Conservation (phyloP, 495 filamentous ascomycete genomes). For the Amniculicola lignicola region DNA sequence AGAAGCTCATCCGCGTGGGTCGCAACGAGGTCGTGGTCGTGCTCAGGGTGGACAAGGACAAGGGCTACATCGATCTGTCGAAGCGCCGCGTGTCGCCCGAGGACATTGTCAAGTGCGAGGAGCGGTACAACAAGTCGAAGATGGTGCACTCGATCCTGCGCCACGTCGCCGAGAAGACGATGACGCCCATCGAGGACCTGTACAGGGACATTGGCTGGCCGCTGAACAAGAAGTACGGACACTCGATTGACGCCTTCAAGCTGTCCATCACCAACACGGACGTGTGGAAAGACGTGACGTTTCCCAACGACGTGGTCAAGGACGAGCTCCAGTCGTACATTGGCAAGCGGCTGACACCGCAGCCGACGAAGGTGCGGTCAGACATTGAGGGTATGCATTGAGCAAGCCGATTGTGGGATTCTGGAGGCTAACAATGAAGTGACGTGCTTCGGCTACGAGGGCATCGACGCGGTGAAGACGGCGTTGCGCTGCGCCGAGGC, state of each 20-base stretch:
- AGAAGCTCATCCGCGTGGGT: conserved; percentile 96
- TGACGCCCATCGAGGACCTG: conserved; percentile 84
- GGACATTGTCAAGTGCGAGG: conserved; percentile 96
- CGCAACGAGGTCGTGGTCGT: conserved; percentile 98
- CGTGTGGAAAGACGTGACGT: conserved; percentile 88
- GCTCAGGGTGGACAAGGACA: conserved; percentile 97
- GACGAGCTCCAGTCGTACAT: conserved; percentile 90
- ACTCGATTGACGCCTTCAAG: conserved; percentile 97
- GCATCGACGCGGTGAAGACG: conserved; percentile 94
- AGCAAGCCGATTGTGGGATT: no score
- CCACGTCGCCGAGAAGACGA: conserved; percentile 95
- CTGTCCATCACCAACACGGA: conserved; percentile 97
- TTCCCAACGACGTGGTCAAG: conserved; percentile 80
- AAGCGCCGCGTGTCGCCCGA: conserved; percentile 97
- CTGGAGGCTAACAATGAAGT: no score
- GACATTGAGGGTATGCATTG: conserved; percentile 69
- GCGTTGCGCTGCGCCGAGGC: conserved; percentile 84
- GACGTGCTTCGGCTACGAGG: conserved; percentile 96
- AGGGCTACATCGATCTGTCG: conserved; percentile 96
- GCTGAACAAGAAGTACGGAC: conserved; percentile 94
- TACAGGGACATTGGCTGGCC: conserved; percentile 97
- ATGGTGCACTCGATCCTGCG: conserved; percentile 98
- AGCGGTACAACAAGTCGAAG: conserved; percentile 99
- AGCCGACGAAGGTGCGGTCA: conserved; percentile 95
- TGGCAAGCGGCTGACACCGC: conserved; percentile 89